Conservation (phyloP, 306 rosid species). For the Acmispon strigosus region DNA sequence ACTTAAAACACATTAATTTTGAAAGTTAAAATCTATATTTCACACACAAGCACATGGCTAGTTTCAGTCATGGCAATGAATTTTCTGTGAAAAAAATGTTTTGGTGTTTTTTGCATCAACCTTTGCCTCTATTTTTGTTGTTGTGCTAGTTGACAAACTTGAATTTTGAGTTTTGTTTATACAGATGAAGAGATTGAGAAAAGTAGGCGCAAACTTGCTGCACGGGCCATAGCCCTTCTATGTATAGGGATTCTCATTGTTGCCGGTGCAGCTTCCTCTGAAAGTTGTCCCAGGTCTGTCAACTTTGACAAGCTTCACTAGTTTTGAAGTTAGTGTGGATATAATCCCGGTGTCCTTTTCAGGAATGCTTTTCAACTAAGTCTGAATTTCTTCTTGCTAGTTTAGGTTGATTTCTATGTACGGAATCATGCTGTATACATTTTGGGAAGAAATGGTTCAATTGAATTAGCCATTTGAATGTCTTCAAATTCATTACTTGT, state of each 20-base stretch:
- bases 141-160: constrained; percentile 11
- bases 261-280: constrained; percentile 50
- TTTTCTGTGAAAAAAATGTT: background rate
- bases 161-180: constrained; percentile 14
- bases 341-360: background rate
- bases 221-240: constrained; percentile 56
- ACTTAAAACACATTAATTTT: background rate
- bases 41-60: background rate
- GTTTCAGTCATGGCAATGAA: background rate
- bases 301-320: background rate
- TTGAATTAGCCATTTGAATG: background rate
- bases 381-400: background rate
- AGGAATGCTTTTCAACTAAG: constrained; percentile 1
- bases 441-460: background rate
- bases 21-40: background rate
- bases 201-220: constrained; percentile 58
- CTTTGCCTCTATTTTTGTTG: constrained; percentile 7
- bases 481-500: background rate
- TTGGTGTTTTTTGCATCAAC: constrained; percentile 1
- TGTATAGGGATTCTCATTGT: constrained; percentile 53
- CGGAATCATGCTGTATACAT: background rate
- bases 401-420: background rate
- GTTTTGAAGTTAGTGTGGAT: background rate
- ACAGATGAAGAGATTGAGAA: constrained; percentile 37
- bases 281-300: constrained; percentile 50